A percentile compares a stretch with the other conserved stretches of the same genome.
phyloP scores from a whole-genome alignment of 129 eudicot species.

The Saposhnikovia divaricata region DNA sequence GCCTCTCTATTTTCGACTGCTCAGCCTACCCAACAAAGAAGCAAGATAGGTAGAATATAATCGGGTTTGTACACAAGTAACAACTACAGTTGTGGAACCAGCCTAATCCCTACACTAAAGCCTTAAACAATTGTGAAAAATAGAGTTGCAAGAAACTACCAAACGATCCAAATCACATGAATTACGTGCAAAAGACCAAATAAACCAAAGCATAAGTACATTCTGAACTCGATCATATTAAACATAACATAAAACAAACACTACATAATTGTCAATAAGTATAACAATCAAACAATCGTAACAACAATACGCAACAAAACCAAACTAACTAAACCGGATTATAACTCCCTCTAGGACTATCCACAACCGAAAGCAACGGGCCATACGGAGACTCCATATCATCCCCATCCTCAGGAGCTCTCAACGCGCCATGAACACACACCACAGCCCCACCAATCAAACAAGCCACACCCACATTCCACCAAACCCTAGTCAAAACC shows the following conservation, averaged over 20 bases:
- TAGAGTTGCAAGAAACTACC: not conserved
- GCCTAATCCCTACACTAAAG: not conserved
- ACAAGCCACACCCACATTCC: constrained; percentile 29
- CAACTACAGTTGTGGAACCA: not conserved
- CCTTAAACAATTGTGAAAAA: too few species aligned
- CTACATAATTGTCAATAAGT: not conserved
- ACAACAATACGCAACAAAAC: not conserved
- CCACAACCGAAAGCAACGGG: constrained; percentile 52
- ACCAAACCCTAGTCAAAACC: constrained; percentile 45
- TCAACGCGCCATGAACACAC: constrained; percentile 47
- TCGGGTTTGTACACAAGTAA: too few species aligned
- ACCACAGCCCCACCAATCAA: constrained; percentile 26
- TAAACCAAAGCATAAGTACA: not conserved
- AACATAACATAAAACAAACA: constrained; percentile 1
- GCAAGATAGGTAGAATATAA: not conserved
- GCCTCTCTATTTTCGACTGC: not conserved
- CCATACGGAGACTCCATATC: constrained; percentile 49
- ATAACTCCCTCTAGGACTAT: constrained; percentile 35
- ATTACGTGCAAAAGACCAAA: not conserved
- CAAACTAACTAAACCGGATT: constrained; percentile 27
- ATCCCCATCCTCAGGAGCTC: constrained; percentile 46
- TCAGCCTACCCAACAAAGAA: not conserved
- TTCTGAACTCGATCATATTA: not conserved
- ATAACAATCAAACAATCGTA: not conserved
- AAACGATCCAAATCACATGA: not conserved